A percentile compares a stretch with the other conserved stretches of the same genome.
phyloP scores from a whole-genome alignment of 768 basidiomycete genomes.

The Mycena latifolia region DNA sequence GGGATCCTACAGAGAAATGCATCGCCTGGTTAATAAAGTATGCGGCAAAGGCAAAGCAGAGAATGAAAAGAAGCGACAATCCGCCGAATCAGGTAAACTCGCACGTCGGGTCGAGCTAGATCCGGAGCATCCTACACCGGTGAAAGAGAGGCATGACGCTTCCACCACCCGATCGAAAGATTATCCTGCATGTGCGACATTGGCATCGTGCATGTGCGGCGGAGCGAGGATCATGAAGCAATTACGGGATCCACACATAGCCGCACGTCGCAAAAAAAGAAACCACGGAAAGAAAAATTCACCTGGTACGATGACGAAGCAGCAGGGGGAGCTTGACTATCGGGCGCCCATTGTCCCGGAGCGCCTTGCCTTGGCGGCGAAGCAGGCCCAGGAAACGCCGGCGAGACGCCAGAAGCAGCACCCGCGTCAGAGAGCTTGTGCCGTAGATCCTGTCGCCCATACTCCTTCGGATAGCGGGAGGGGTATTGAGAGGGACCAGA shows the following conservation, averaged over 20 bases:
- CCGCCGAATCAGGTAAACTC: slow-evolving; percentile 23
- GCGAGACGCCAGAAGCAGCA: slow-evolving; percentile 21
- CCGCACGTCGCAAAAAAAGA: slow-evolving; percentile 15
- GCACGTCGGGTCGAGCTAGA: slow-evolving; percentile 26
- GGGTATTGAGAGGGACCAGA: slow-evolving; percentile 14
- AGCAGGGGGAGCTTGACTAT: slow-evolving; percentile 4
- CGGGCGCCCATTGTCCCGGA: slow-evolving; percentile 23
- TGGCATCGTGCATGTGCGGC: slow-evolving; percentile 14
- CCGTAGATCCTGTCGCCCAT: slow-evolving; percentile 27
- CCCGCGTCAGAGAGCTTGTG: slow-evolving; percentile 26
- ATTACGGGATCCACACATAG: slow-evolving; percentile 33
- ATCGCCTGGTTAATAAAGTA: slow-evolving; percentile 35
- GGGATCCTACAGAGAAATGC: slow-evolving; percentile 30
- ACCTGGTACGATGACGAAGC: slow-evolving; percentile 24
- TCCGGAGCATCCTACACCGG: slow-evolving; percentile 30
- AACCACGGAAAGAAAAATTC: slow-evolving; percentile 11
- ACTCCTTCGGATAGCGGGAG: slow-evolving; percentile 30
- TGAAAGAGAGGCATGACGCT: slow-evolving; percentile 29
- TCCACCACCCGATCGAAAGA: slow-evolving; percentile 15
- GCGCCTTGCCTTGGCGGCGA: slow-evolving; percentile 26
- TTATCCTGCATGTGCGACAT: slow-evolving; percentile 15
- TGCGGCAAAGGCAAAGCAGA: slow-evolving; percentile 24
- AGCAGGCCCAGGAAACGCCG: slow-evolving; percentile 27
- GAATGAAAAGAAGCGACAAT: slow-evolving; percentile 33
- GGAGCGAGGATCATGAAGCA: slow-evolving; percentile 30